A percentile compares a stretch with the other conserved stretches of the same genome.
phyloP scores from a whole-genome alignment of 306 rosid species.

The Prunus padus region DNA sequence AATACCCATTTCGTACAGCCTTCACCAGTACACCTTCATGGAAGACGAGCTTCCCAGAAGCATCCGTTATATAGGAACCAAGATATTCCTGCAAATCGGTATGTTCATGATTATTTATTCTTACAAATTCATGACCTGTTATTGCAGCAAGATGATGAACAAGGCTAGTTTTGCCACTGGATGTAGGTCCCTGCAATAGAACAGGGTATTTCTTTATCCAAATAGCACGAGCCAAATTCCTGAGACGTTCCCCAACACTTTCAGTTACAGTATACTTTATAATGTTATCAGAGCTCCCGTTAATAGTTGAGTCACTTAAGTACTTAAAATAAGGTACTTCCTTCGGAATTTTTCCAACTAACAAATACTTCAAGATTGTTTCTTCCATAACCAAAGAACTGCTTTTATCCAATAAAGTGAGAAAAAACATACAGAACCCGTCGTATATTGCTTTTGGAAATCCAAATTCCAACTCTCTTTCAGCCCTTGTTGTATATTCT shows the following conservation, averaged over 20 bases:
- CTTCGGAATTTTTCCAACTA: conserved; percentile 51
- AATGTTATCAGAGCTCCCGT: conserved; percentile 27
- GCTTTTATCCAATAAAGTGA: conserved; percentile 65
- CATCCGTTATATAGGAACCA: conserved; percentile 76
- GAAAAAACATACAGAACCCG: conserved; percentile 90
- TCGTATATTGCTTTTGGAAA: conserved; percentile 71
- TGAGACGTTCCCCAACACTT: conserved; percentile 74
- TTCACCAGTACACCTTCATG: conserved; percentile 87
- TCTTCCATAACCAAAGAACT: conserved; percentile 66
- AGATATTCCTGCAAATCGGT: conserved; percentile 96
- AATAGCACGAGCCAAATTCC: conserved; percentile 76
- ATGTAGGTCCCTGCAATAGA: conserved; percentile 95
- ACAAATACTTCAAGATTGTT: conserved; percentile 47
- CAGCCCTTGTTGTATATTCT: conserved; percentile 72
- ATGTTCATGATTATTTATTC: conserved; percentile 97
- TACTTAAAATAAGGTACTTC: conserved; percentile 35
- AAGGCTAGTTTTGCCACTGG: conserved; percentile 98
- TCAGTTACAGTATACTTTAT: conserved; percentile 54
- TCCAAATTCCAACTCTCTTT: conserved; percentile 49
- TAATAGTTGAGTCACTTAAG: conserved; percentile 39
- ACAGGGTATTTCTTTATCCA: conserved; percentile 75
- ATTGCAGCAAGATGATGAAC: conserved; percentile 76
- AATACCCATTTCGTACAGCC: conserved; percentile 81
- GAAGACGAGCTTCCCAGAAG: conserved; percentile 81
- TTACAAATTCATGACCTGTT: conserved; percentile 76